Conservation (phyloP, 1,284 basidiomycete genomes). For the Vanrija sp. region DNA sequence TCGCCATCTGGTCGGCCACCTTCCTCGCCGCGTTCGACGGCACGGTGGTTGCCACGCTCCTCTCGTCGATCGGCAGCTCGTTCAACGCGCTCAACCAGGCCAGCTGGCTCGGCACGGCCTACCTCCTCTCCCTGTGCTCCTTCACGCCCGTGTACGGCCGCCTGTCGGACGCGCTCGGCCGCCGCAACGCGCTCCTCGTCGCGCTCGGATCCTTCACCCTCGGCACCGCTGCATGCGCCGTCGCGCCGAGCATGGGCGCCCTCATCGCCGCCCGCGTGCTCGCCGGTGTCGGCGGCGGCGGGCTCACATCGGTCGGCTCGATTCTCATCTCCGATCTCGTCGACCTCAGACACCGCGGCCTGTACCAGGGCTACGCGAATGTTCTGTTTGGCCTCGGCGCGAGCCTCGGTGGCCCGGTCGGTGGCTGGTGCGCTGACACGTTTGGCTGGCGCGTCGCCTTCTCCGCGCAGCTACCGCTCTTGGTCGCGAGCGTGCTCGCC, state of each 20-base stretch:
- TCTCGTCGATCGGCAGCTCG: constrained; percentile 41
- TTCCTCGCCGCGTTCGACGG: constrained; percentile 77
- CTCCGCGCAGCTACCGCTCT: constrained; percentile 58
- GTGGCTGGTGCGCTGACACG: constrained; percentile 76
- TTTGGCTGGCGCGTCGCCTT: constrained; percentile 66
- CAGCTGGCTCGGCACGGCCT: constrained; percentile 61
- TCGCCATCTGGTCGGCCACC: constrained; percentile 31
- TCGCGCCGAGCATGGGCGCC: constrained; percentile 75
- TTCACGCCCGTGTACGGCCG: constrained; percentile 86
- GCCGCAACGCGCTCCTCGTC: constrained; percentile 65
- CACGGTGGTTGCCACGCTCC: constrained; percentile 58
- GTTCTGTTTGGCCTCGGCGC: constrained; percentile 56
- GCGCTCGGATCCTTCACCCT: constrained; percentile 72
- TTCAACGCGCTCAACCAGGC: constrained; percentile 55
- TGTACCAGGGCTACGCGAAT: constrained; percentile 87
- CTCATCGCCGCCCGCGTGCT: constrained; percentile 72
- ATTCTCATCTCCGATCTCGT: constrained; percentile 51
- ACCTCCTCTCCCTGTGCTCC: constrained; percentile 73
- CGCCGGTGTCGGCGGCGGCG: constrained; percentile 76
- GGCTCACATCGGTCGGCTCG: constrained; percentile 30
- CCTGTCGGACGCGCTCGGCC: constrained; percentile 77
- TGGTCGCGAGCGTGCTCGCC: constrained; percentile 12
- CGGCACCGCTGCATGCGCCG: constrained; percentile 74
- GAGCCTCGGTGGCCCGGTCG: constrained; percentile 76
- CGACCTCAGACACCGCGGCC: constrained; percentile 72